Percentiles rank a stretch among this genome's conserved stretches.
phyloP scores from a whole-genome alignment of 345 rosid genomes.

The Camelina neglecta region DNA sequence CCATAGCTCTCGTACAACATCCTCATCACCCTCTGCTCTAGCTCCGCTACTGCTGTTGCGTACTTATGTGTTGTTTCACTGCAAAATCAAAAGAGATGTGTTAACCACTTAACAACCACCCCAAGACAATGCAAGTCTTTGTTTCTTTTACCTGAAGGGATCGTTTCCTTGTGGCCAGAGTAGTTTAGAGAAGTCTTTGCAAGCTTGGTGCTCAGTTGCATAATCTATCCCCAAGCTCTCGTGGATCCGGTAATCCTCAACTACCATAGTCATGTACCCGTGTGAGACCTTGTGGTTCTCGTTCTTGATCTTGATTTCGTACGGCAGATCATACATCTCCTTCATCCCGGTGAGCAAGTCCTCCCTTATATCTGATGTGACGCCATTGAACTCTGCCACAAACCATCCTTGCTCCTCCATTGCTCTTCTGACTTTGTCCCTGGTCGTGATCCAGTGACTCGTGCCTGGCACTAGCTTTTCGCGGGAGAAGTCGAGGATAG shows the following conservation, averaged over 20 bases:
- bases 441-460: slow-evolving; percentile 47
- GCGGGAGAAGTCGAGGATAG: slow-evolving; percentile 40
- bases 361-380: slow-evolving; percentile 43
- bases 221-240: slow-evolving; percentile 76
- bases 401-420: slow-evolving; percentile 77
- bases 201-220: slow-evolving; percentile 50
- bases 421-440: slow-evolving; percentile 54
- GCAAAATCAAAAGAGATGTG: neutral
- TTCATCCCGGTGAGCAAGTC: slow-evolving; percentile 48
- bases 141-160: slow-evolving; percentile 52
- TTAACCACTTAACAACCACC: neutral
- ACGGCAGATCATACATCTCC: slow-evolving; percentile 68
- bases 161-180: slow-evolving; percentile 78
- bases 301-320: slow-evolving; percentile 61
- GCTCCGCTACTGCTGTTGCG: slow-evolving; percentile 50
- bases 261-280: slow-evolving; percentile 70
- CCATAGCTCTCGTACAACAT: slow-evolving; percentile 75
- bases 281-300: slow-evolving; percentile 60
- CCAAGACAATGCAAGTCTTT: neutral
- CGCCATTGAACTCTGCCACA: slow-evolving; percentile 47
- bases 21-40: slow-evolving; percentile 55
- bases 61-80: slow-evolving; percentile 47
- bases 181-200: slow-evolving; percentile 55
- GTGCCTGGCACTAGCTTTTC: slow-evolving; percentile 53
- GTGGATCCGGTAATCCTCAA: slow-evolving; percentile 61